phyloP scores from a whole-genome alignment of 2,329 filamentous ascomycete species.

The Akanthomyces uredinophilus region DNA sequence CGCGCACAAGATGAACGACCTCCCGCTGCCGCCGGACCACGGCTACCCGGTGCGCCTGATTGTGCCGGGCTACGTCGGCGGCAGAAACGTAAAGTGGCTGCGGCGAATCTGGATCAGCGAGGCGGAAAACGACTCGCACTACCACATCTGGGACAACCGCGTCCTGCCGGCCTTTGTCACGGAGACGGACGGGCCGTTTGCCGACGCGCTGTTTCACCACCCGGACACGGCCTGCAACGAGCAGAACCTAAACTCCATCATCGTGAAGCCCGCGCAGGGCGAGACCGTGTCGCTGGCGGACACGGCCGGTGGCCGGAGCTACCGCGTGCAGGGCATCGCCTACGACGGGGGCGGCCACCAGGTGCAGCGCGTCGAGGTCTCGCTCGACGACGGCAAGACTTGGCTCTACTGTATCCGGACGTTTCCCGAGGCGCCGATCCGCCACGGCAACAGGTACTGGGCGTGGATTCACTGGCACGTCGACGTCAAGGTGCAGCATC shows the following conservation, averaged over 20 bases:
- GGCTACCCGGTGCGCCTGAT: constrained; percentile 44
- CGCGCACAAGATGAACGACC: constrained; percentile 42
- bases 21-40: constrained; percentile 41
- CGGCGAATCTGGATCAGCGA: constrained; percentile 43
- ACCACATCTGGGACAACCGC: constrained; percentile 40
- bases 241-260: constrained; percentile 43
- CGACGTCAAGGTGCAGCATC: constrained; percentile 39
- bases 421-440: constrained; percentile 42
- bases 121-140: constrained; percentile 44
- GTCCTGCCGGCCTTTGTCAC: constrained; percentile 45
- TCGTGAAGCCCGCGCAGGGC: constrained; percentile 39
- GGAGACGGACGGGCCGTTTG: constrained; percentile 42
- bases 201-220: constrained; percentile 39
- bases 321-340: constrained; percentile 44
- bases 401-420: constrained; percentile 33
- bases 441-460: constrained; percentile 50
- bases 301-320: constrained; percentile 32
- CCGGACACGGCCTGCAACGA: constrained; percentile 43
- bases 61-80: constrained; percentile 45
- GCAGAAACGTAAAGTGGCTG: constrained; percentile 48
- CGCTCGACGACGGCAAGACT: constrained; percentile 32
- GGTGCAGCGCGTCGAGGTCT: constrained; percentile 41
- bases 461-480: constrained; percentile 49
- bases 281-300: constrained; percentile 35
- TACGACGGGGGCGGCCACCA: constrained; percentile 47